Base-by-base conservation (phyloP, 1,139 yeast species). In the Kodamaea anthophila region DNA sequence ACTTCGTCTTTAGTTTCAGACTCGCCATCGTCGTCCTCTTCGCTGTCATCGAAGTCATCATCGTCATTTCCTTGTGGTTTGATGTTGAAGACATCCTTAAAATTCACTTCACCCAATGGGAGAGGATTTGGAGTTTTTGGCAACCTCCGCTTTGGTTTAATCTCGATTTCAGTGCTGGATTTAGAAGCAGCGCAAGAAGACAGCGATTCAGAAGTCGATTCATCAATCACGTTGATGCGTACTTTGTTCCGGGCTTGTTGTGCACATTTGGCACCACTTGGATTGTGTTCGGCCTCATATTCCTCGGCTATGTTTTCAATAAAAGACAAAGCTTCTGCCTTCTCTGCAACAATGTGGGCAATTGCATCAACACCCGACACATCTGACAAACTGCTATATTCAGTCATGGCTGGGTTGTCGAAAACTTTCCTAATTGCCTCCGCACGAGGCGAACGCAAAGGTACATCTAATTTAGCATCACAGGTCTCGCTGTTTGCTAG, bases 341-440 rank as follows among this genome's bases (percentile, higher is more conserved):
- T 37, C 23, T 32, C 33, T 15, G 33, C 18, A 6, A 38, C 38
- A 12, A 39, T 25, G n/a, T 39, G 36, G 2, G 37, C 43, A 3
- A 40, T 32, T 4, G 37, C 41, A 25, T 37, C 42, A 12, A 37
- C 26, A 5, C 38, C 44, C 5, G 39, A 34, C 4, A 36, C 36
- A 4, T 34, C 30, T 8, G 36, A 28, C 2, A 34, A 33, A 9
- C 31, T 42, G 18, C 37, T 33, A 8, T 35, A 39, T 24, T 40
- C 40, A 11, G 43, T 43, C 55, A 65, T 64, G 1, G 69, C 71
- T 2, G 69, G 70, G 34, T 65, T 65, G 41, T 63, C 65, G 41
- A 66, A 66, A 1, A 66, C 71, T 37, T 55, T 56, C 40, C 56
- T 64, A 29, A 66, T 66, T n/a, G 73, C 72, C 26, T 58, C 55